phyloP scores from a whole-genome alignment of 176 grass and related monocot genomes.

The Musa schizocarpa region DNA sequence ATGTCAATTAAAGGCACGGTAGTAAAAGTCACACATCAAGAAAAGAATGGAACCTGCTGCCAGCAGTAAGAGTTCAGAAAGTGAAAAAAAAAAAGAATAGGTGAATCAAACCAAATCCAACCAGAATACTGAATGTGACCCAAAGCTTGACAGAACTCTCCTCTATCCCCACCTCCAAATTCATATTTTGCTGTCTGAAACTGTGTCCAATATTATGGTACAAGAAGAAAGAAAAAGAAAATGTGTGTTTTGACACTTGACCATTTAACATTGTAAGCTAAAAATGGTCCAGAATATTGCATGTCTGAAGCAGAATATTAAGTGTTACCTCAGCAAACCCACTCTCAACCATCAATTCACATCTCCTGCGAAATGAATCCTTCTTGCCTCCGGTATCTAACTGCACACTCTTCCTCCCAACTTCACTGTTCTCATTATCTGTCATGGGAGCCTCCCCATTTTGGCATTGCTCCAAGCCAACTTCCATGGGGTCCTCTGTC shows the following conservation, averaged over 20 bases:
- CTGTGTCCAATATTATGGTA: background rate
- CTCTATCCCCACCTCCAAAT: too few relatives aligned
- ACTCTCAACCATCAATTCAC: slow-evolving; percentile 70
- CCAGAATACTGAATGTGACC: too few relatives aligned
- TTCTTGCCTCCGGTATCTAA: slow-evolving; percentile 59
- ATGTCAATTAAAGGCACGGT: too few relatives aligned
- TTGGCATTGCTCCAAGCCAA: background rate
- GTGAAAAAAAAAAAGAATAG: too few relatives aligned
- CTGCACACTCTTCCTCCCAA: slow-evolving; percentile 9
- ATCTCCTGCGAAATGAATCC: slow-evolving; percentile 54
- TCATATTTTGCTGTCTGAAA: background rate
- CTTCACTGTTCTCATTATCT: slow-evolving; percentile 22
- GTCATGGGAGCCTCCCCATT: slow-evolving; percentile 13
- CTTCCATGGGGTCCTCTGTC: slow-evolving; percentile 14
- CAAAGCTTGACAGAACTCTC: too few relatives aligned
- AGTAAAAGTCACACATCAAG: too few relatives aligned
- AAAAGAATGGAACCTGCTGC: too few relatives aligned
- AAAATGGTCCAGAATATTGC: background rate
- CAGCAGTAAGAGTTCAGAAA: too few relatives aligned
- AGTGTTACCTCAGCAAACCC: slow-evolving; percentile 66
- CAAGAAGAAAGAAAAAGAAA: background rate
- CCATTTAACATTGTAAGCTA: background rate
- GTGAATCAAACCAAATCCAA: too few relatives aligned
- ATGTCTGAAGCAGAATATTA: background rate
- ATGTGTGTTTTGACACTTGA: background rate